These are phyloP conservation scores for Smallanthus sonchifolius DNA, from an alignment of 129 eudicot genomes.

Conservation along the genomic window DNA sequence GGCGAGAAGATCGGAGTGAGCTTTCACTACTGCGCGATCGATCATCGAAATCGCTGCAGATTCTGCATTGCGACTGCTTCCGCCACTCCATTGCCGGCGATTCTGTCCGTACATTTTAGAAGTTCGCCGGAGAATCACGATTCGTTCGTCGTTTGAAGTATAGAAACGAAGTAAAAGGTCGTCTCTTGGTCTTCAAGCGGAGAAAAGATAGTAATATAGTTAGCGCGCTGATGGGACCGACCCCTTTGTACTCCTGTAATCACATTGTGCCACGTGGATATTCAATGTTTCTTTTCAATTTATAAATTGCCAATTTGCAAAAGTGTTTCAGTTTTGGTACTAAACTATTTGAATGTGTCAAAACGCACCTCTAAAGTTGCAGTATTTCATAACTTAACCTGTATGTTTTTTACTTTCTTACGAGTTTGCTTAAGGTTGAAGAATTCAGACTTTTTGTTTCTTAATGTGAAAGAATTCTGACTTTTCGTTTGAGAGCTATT, in stretches of 20 bases:
- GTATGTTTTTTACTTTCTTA: not conserved
- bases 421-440: not conserved
- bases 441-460: too few species aligned
- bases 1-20: slow-evolving; percentile 49
- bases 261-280: not conserved
- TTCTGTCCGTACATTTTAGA: slow-evolving; percentile 13
- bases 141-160: not conserved
- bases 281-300: not conserved
- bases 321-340: not conserved
- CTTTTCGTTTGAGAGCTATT: too few species aligned
- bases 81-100: slow-evolving; percentile 1
- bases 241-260: not conserved
- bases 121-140: slow-evolving; percentile 5
- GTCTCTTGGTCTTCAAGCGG: slow-evolving; percentile 14
- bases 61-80: not conserved
- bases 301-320: not conserved
- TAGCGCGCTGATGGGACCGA: not conserved
- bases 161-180: not conserved
- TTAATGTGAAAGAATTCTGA: too few species aligned
- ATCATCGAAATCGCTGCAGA: slow-evolving; percentile 31
- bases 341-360: not conserved
- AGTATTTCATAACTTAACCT: not conserved
- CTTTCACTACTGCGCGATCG: slow-evolving; percentile 53
- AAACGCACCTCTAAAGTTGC: not conserved
- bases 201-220: not conserved